These are phyloP conservation scores for Lepidium africanum DNA, from an alignment of 345 rosid species.

Conservation along the genomic window DNA sequence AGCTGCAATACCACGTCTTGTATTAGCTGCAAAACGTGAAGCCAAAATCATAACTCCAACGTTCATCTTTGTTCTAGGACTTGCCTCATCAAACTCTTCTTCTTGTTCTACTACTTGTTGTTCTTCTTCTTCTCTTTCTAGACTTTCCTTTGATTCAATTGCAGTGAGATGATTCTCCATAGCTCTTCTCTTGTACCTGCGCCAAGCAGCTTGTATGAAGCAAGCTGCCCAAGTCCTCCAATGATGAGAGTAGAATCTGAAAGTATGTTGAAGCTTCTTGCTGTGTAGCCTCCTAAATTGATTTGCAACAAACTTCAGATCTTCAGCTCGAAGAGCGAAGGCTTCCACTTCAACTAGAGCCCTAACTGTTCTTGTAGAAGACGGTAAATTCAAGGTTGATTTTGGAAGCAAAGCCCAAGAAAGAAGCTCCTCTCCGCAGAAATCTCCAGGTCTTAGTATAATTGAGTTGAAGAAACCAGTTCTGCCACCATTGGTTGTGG, in stretches of 20 bases:
- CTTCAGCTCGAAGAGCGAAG: slow-evolving; percentile 87
- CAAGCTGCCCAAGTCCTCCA: slow-evolving; percentile 98
- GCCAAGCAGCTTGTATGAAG: slow-evolving; percentile 94
- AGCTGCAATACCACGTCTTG: slow-evolving; percentile 55
- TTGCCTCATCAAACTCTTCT: slow-evolving; percentile 4
- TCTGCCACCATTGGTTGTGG: slow-evolving; percentile 87
- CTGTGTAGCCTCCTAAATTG: slow-evolving; percentile 89
- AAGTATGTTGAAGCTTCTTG: slow-evolving; percentile 90
- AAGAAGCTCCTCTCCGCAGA: slow-evolving; percentile 90
- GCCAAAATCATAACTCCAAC: slow-evolving; percentile 53
- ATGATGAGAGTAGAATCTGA: slow-evolving; percentile 83
- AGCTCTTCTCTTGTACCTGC: slow-evolving; percentile 56
- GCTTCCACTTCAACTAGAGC: slow-evolving; percentile 89
- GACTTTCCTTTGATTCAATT: slow-evolving; percentile 36
- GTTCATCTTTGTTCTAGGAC: slow-evolving; percentile 33
- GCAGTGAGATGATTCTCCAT: slow-evolving; percentile 39
- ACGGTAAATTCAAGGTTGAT: slow-evolving; percentile 62
- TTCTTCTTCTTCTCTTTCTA: slow-evolving; percentile 20
- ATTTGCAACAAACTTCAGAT: slow-evolving; percentile 83
- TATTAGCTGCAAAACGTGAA: slow-evolving; percentile 66
- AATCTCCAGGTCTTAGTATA: slow-evolving; percentile 77
- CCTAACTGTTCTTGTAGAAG: slow-evolving; percentile 86
- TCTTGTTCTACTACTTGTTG: slow-evolving; percentile 12
- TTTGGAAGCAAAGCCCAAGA: slow-evolving; percentile 94
- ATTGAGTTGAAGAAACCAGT: slow-evolving; percentile 91